Conservation (phyloP, 176 grass and related monocot species). For the Aegilops tauschii region DNA sequence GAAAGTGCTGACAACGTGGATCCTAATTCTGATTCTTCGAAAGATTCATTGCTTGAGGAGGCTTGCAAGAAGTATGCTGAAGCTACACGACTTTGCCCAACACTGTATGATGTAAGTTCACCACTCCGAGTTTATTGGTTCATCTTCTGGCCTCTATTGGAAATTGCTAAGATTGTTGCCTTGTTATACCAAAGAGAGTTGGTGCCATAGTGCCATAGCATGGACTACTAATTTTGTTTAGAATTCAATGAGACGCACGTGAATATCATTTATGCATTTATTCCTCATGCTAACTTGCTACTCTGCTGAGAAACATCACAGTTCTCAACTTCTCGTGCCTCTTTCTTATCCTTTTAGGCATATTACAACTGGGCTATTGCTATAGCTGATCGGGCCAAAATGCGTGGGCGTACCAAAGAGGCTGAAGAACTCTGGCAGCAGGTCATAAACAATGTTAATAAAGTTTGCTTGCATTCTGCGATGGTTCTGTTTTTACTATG, state of each 20-base stretch:
- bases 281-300: not conserved
- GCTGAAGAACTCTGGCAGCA: slow-evolving; percentile 89
- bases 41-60: slow-evolving; percentile 85
- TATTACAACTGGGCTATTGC: slow-evolving; percentile 91
- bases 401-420: slow-evolving; percentile 78
- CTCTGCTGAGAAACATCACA: not conserved
- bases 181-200: not conserved
- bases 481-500: not conserved
- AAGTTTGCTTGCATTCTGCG: not conserved
- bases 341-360: slow-evolving; percentile 40
- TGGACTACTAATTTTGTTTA: not conserved
- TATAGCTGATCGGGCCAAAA: slow-evolving; percentile 85
- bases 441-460: slow-evolving; percentile 34
- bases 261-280: not conserved
- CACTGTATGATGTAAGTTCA: slow-evolving; percentile 73
- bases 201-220: not conserved
- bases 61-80: slow-evolving; percentile 87
- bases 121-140: not conserved
- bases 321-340: not conserved
- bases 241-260: not conserved
- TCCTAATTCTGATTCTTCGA: slow-evolving; percentile 58
- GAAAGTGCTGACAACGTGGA: slow-evolving; percentile 82
- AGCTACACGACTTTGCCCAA: slow-evolving; percentile 68
- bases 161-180: not conserved
- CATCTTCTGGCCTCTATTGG: not conserved